Conservation (phyloP, 805 yeast genomes). For the Candida rishiriensis region DNA sequence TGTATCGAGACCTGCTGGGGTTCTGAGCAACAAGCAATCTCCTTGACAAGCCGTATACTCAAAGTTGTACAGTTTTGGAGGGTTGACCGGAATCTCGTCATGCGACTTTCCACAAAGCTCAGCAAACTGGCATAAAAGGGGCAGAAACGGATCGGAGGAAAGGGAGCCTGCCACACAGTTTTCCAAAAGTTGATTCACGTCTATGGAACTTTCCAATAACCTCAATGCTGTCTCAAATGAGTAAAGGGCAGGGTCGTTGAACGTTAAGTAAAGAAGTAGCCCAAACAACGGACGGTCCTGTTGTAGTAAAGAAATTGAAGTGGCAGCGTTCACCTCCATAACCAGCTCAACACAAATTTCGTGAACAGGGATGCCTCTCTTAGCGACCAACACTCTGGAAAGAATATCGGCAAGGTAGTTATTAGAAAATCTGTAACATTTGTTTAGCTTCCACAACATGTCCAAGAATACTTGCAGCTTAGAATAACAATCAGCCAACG, state of each 20-base stretch:
- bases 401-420: slow-evolving; percentile 37
- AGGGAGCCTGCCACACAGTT: too few relatives aligned
- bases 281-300: slow-evolving; percentile 44
- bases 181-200: too few relatives aligned
- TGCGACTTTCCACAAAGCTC: background rate
- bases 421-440: slow-evolving; percentile 58
- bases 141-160: too few relatives aligned
- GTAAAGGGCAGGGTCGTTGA: background rate
- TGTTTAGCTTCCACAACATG: slow-evolving; percentile 35
- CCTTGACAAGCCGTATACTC: slow-evolving; percentile 21
- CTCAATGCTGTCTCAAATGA: too few relatives aligned
- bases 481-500: slow-evolving; percentile 55
- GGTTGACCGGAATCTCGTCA: background rate
- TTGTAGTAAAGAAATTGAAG: slow-evolving; percentile 43
- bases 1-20: slow-evolving; percentile 65
- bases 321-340: slow-evolving; percentile 38
- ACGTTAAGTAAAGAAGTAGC: slow-evolving; percentile 29
- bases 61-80: slow-evolving; percentile 28
- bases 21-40: slow-evolving; percentile 48
- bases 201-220: too few relatives aligned
- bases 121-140: background rate
- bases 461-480: slow-evolving; percentile 45
- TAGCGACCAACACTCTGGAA: slow-evolving; percentile 17
- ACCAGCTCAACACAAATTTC: slow-evolving; percentile 37
- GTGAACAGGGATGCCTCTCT: slow-evolving; percentile 21